Evolutionary conservation across 169 alveolate species (phyloP).

Genomic region (Cyclospora cayetanensis): DNA sequence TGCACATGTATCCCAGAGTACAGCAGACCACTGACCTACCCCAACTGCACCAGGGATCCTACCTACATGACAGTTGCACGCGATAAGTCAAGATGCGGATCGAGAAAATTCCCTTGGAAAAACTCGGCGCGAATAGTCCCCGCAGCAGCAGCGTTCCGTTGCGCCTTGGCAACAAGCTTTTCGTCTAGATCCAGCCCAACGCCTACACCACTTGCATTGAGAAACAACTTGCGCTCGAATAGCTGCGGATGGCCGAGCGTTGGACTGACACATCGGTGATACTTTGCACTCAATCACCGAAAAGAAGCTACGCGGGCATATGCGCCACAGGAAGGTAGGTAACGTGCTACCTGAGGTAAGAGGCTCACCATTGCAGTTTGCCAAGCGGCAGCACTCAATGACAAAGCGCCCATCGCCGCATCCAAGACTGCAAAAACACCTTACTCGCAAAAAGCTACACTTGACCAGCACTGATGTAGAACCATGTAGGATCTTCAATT

Average conservation of each 20-base stretch:
- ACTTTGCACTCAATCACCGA: no score
- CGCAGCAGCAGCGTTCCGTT: not conserved
- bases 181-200: constrained; percentile 59
- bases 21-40: no score
- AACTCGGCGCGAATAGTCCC: not conserved
- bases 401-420: constrained; percentile 72
- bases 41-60: no score
- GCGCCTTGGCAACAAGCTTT: not conserved
- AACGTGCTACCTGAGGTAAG: no score
- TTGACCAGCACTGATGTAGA: not conserved
- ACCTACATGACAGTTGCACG: constrained; percentile 21
- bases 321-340: no score
- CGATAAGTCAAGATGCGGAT: not conserved
- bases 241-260: no score
- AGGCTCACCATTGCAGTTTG: constrained; percentile 34
- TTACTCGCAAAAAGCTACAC: not conserved
- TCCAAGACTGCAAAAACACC: constrained; percentile 24
- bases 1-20: no score
- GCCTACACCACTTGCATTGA: no score
- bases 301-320: no score
- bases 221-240: no score
- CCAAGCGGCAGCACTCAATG: constrained; percentile 56
- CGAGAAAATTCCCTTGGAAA: not conserved
- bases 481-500: not conserved
- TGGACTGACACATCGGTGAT: no score